Percentiles rank a stretch among this genome's conserved stretches.
Conservation (phyloP, 2,329 filamentous ascomycete species). For the Bisporella sp. region DNA sequence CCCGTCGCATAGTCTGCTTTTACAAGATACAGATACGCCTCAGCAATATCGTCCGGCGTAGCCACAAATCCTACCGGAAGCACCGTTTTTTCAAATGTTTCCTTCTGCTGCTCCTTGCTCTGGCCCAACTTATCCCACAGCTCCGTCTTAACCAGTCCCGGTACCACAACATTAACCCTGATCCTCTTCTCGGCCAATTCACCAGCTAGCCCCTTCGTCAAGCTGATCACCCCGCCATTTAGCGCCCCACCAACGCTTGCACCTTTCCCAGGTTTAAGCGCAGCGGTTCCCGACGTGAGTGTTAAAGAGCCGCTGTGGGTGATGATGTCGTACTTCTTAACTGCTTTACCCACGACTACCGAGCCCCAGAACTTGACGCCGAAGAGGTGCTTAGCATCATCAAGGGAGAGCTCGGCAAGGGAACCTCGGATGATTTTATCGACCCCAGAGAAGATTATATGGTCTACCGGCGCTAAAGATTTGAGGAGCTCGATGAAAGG, state of each 20-base stretch:
- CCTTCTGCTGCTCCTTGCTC: slow-evolving; percentile 23
- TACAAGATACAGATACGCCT: slow-evolving; percentile 36
- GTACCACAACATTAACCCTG: slow-evolving; percentile 53
- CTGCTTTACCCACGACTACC: slow-evolving; percentile 29
- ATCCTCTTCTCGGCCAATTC: slow-evolving; percentile 49
- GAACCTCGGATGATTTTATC: slow-evolving; percentile 33
- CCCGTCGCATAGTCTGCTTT: slow-evolving; percentile 32
- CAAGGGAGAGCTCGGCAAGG: slow-evolving; percentile 27
- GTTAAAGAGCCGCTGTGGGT: slow-evolving; percentile 31
- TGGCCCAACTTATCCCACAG: slow-evolving; percentile 30
- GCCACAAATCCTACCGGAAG: slow-evolving; percentile 25
- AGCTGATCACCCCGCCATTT: slow-evolving; percentile 40
- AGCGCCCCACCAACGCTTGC: slow-evolving; percentile 28
- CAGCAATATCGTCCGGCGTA: slow-evolving; percentile 32
- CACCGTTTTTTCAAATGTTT: slow-evolving; percentile 15
- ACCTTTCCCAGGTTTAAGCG: slow-evolving; percentile 30
- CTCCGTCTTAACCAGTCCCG: slow-evolving; percentile 45
- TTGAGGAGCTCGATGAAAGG: slow-evolving; percentile 26
- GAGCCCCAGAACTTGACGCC: slow-evolving; percentile 36
- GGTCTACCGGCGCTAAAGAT: slow-evolving; percentile 30
- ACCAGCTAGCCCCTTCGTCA: slow-evolving; percentile 49
- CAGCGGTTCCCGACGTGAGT: slow-evolving; percentile 31
- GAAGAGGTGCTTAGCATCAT: slow-evolving; percentile 30
- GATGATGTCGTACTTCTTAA: slow-evolving; percentile 32
- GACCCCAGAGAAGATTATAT: slow-evolving; percentile 32